These are phyloP conservation scores for Fusarium sp. DNA, from an alignment of 2,329 filamentous ascomycete genomes.

Conservation along the genomic window DNA sequence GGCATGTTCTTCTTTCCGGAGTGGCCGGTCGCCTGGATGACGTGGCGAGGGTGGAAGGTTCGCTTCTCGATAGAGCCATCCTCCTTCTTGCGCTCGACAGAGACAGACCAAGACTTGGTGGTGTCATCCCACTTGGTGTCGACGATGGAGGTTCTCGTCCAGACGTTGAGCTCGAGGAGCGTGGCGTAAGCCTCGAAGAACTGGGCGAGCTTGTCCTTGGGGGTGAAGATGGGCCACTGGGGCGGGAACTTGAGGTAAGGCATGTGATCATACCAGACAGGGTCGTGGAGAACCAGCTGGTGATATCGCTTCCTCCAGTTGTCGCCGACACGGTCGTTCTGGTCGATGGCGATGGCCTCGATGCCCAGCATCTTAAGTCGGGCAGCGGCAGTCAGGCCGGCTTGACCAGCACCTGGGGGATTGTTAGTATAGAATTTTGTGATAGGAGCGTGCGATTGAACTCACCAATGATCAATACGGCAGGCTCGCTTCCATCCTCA, in stretches of 20 bases:
- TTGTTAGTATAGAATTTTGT: background rate
- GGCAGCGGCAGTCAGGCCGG: conserved; percentile 67
- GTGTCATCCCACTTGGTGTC: conserved; percentile 63
- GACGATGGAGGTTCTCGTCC: conserved; percentile 65
- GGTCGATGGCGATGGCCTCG: conserved; percentile 68
- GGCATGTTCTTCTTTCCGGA: conserved; percentile 75
- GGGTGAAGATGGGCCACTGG: conserved; percentile 76
- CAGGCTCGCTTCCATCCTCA: conserved; percentile 60
- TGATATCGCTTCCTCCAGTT: conserved; percentile 74
- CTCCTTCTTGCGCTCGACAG: conserved; percentile 61
- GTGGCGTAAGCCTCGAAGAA: conserved; percentile 75
- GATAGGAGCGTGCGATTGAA: background rate
- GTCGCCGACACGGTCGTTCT: conserved; percentile 68
- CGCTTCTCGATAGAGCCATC: conserved; percentile 62
- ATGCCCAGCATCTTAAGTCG: conserved; percentile 70
- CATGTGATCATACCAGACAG: conserved; percentile 71
- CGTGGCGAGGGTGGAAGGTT: conserved; percentile 69
- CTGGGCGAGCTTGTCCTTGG: conserved; percentile 77
- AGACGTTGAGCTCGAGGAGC: conserved; percentile 76
- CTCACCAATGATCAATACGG: conserved; percentile 71
- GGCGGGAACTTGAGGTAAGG: conserved; percentile 73
- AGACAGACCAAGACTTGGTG: conserved; percentile 65
- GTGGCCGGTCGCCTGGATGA: conserved; percentile 76
- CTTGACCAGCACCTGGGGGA: conserved; percentile 67
- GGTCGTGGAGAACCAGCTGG: conserved; percentile 76